A percentile compares a stretch with the other conserved stretches of the same genome.
Conservation (phyloP, 225 moss, liverwort and hornwort species). For the Bryum argenteum region DNA sequence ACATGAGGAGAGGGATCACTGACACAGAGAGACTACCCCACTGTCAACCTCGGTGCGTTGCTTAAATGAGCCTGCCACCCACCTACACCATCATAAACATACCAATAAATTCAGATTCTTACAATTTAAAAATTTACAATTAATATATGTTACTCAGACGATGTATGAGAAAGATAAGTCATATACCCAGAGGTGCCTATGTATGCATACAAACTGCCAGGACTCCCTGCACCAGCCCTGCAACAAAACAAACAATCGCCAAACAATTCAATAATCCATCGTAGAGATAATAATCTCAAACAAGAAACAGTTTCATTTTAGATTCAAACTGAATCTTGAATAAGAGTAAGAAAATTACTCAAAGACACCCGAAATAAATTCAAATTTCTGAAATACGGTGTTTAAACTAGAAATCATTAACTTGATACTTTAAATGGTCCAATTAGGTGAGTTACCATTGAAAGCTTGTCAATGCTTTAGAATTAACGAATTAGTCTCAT, state of each 20-base stretch:
- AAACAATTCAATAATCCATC: constrained; percentile 5
- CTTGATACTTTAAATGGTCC: neutral
- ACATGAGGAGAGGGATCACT: constrained; percentile 21
- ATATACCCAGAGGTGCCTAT: constrained; percentile 88
- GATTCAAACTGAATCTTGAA: neutral
- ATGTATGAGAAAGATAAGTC: constrained; percentile 1
- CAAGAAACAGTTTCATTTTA: neutral
- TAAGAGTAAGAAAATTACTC: neutral
- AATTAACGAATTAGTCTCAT: neutral
- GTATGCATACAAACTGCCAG: constrained; percentile 85
- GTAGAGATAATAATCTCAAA: constrained; percentile 2
- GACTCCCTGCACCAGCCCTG: constrained; percentile 84
- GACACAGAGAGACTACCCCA: constrained; percentile 35
- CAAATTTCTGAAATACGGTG: neutral
- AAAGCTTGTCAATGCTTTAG: neutral
- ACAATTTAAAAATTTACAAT: neutral
- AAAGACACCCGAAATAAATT: neutral
- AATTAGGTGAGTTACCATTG: neutral
- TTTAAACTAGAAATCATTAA: neutral
- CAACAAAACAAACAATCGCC: constrained; percentile 28
- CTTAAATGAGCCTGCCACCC: constrained; percentile 88
- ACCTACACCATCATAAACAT: constrained; percentile 48
- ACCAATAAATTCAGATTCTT: neutral
- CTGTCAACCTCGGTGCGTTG: constrained; percentile 26
- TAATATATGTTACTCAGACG: neutral